Percentiles rank a stretch among this genome's conserved stretches.
Conservation (phyloP, 1,284 basidiomycete genomes). For the Puccinia triticina region DNA sequence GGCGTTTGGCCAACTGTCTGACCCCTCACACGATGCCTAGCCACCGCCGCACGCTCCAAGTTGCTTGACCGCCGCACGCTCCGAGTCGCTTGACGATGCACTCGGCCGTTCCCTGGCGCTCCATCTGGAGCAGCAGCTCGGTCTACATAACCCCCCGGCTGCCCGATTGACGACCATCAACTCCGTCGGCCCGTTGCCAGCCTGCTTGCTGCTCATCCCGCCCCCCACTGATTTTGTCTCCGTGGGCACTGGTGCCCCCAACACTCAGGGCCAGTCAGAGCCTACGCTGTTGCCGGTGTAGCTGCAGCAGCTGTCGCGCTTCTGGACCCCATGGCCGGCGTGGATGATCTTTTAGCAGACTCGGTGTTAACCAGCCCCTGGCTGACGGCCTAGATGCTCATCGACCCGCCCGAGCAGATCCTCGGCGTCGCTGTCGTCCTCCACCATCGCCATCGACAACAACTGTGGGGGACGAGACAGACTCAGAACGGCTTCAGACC, state of each 20-base stretch:
- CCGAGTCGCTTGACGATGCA: not conserved
- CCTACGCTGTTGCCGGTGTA: no score
- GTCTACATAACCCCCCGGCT: not conserved
- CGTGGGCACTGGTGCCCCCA: not conserved
- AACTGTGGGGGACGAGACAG: not conserved
- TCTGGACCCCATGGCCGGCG: no score
- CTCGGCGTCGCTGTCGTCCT: not conserved
- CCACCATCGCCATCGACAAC: no score
- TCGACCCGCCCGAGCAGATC: no score
- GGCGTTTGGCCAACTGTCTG: constrained; percentile 11
- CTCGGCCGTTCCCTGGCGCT: not conserved
- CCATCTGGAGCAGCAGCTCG: not conserved
- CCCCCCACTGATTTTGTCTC: no score
- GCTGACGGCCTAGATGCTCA: not conserved
- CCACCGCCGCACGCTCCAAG: no score
- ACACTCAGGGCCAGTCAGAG: not conserved
- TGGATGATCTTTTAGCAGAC: no score
- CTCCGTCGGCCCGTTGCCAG: not conserved
- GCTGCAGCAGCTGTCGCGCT: no score
- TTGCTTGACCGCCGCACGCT: not conserved
- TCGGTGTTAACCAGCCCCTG: no score
- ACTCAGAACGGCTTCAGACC: not conserved
- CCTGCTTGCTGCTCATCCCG: not conserved
- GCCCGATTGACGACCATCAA: not conserved
- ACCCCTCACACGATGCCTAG: not conserved